These are phyloP conservation scores for Xylaria acuta DNA, from an alignment of 495 filamentous ascomycete species.

Conservation along the genomic window DNA sequence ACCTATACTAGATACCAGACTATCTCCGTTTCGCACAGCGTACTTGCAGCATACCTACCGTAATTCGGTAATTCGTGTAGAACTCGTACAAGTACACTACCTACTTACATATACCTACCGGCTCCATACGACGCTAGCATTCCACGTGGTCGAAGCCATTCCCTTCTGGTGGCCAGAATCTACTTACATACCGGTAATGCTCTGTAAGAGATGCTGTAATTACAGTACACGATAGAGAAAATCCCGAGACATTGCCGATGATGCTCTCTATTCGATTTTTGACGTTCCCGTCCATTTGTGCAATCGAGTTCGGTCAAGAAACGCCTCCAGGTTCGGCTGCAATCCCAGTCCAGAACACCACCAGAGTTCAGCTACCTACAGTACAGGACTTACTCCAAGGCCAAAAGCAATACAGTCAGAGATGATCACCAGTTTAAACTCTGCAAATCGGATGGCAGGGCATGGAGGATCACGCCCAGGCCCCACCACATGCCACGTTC, in stretches of 20 bases:
- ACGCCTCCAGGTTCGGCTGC: neutral
- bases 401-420: slow-evolving; percentile 16
- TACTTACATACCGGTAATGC: neutral
- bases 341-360: neutral
- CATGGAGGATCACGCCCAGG: slow-evolving; percentile 9
- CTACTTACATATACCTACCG: too few species aligned
- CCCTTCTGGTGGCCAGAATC: neutral
- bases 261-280: neutral
- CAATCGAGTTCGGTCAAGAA: neutral
- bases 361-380: slow-evolving; percentile 12
- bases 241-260: slow-evolving; percentile 7
- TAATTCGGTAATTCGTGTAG: neutral
- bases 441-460: slow-evolving; percentile 26
- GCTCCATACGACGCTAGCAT: slow-evolving; percentile 15
- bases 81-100: neutral
- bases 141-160: slow-evolving; percentile 22
- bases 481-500: slow-evolving; percentile 29
- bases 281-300: neutral
- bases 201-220: neutral
- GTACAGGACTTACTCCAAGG: slow-evolving; percentile 13
- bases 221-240: neutral
- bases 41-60: slow-evolving; percentile 11
- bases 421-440: slow-evolving; percentile 15
- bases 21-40: slow-evolving; percentile 26
- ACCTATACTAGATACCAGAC: neutral